Evolutionary conservation across 148 eudicot species (phyloP), one percentile per base, ranked within the genome.

Genomic region (Pouteria glomerata): DNA sequence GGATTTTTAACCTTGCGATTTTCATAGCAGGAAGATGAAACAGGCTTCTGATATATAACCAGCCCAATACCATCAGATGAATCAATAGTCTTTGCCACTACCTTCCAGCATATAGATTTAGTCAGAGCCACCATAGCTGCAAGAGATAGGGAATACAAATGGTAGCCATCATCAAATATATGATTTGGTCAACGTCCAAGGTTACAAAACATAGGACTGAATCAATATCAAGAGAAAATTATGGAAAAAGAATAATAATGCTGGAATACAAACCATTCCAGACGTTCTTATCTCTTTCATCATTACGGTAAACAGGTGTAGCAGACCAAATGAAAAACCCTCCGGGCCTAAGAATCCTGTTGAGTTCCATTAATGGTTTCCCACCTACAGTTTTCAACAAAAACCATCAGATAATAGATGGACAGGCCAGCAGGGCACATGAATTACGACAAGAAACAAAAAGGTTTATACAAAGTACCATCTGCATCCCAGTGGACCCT

Each of bases 401-500:
- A 41, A 57, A 67, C 33, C 44, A 15, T 57, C 19, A 65, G 29
- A 47, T 31, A 7, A 63, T 8, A 50, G 31, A 57, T 1, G 65
- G n/a, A 55, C 68, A 74, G 59, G 63, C 57, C 29, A 52, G 26
- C 18, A 75, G 39, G 73, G 41, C 53, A 27, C 21, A 31, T 29
- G 50, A 57, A 47, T 19, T 29, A 15, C 29, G 26, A 50, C 29
- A 66, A 33, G 3, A 30, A 30, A 5, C 24, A 50, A 53, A 66
- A 26, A 13, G 50, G 42, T 53, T 35, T 56, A 8, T 33, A 70
- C 19, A n/a, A 57, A 60, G 47, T 84, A 95, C 99, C 96, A 81
- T 88, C 88, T 31, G 77, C 99, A 79, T 95, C 87, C 99, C 99
- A 95, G 79, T 95, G 99, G 76, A 95, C 99, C 71, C 99, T 85